Conservation (phyloP, 2,329 filamentous ascomycete species). For the Botrytis paeoniae region DNA sequence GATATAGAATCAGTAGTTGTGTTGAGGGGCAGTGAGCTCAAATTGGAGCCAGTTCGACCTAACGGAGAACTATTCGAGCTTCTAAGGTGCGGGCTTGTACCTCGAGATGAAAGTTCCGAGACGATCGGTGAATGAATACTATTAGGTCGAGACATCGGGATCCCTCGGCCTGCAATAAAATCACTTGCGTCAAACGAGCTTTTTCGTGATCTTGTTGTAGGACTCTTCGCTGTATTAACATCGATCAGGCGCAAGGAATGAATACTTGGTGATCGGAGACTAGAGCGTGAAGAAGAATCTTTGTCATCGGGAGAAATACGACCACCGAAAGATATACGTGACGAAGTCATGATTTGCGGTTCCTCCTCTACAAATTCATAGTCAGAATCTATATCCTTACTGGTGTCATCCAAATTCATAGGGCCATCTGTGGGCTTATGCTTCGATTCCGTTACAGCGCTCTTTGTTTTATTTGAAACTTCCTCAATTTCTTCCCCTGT, state of each 20-base stretch:
- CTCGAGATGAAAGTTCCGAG: constrained; percentile 27
- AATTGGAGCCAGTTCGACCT: constrained; percentile 28
- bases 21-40: constrained; percentile 26
- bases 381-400: constrained; percentile 28
- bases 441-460: constrained; percentile 22
- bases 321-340: constrained; percentile 36
- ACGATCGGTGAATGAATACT: constrained; percentile 29
- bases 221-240: constrained; percentile 32
- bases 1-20: constrained; percentile 33
- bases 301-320: constrained; percentile 32
- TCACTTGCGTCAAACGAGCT: constrained; percentile 28
- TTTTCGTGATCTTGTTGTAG: constrained; percentile 25
- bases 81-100: constrained; percentile 31
- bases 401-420: constrained; percentile 27
- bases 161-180: constrained; percentile 23
- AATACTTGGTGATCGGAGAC: constrained; percentile 32
- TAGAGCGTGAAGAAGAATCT: constrained; percentile 27
- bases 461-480: constrained; percentile 11
- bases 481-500: constrained; percentile 11
- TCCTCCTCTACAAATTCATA: constrained; percentile 35
- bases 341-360: constrained; percentile 39
- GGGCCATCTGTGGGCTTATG: constrained; percentile 27
- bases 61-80: constrained; percentile 30
- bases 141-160: constrained; percentile 26
- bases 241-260: constrained; percentile 38